Conservation (phyloP, 371 early-diverging fungal genomes). For the Mucor circinelloides region DNA sequence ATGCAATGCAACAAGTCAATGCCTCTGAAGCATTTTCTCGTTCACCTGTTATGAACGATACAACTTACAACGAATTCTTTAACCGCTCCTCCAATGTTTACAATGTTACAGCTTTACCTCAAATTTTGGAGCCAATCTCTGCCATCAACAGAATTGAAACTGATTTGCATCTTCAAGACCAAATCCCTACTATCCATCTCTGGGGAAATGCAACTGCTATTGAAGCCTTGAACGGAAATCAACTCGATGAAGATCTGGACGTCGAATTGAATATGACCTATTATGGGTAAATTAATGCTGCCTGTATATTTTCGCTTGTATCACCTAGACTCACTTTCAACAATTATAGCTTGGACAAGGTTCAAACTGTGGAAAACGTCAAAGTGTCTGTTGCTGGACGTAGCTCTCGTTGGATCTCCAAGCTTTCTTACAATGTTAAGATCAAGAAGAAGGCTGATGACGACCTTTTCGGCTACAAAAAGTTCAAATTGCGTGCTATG, state of each 20-base stretch:
- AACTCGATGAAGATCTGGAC: conserved; percentile 9
- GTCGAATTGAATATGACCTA: conserved; percentile 27
- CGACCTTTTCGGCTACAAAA: conserved; percentile 42
- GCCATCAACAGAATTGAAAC: conserved; percentile 8
- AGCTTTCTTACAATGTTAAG: conserved; percentile 26
- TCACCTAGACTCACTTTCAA: background rate
- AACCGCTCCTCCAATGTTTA: conserved; percentile 14
- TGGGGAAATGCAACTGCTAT: conserved; percentile 12
- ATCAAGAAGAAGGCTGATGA: conserved; percentile 9
- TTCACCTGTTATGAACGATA: background rate
- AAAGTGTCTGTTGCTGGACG: conserved; percentile 29
- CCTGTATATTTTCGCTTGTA: background rate
- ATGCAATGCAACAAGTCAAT: background rate
- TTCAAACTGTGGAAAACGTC: conserved; percentile 18
- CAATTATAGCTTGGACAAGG: background rate
- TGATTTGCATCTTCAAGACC: conserved; percentile 13
- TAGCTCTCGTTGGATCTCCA: conserved; percentile 22
- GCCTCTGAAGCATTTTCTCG: conserved; percentile 14
- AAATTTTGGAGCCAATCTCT: background rate
- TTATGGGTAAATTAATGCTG: conserved; percentile 17
- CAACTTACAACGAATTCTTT: conserved; percentile 22
- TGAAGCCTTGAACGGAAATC: conserved; percentile 24
- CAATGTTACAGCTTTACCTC: background rate
- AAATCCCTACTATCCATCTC: conserved; percentile 40
- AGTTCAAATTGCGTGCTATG: conserved; percentile 52